A percentile compares a stretch with the other conserved stretches of the same genome.
phyloP scores from a whole-genome alignment of 2,329 filamentous ascomycete genomes.

The Aspergillus brunneoviolaceus region DNA sequence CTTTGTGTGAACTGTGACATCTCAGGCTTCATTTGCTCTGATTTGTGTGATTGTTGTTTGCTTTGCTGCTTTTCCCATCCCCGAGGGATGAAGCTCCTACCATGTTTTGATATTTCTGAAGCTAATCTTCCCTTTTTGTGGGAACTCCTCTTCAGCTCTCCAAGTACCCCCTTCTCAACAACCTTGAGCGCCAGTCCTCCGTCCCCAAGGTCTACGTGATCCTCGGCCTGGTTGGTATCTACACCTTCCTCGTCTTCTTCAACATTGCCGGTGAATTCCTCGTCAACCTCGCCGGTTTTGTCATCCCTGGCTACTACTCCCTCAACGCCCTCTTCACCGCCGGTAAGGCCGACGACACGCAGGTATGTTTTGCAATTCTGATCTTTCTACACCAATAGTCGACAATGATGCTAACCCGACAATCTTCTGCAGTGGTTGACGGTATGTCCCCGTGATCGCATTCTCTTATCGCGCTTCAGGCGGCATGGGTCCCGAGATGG shows the following conservation, averaged over 20 bases:
- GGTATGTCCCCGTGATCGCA: slow-evolving; percentile 39
- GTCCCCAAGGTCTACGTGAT: slow-evolving; percentile 68
- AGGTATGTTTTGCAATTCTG: slow-evolving; percentile 46
- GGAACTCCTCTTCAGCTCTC: slow-evolving; percentile 52
- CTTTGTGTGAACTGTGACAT: slow-evolving; percentile 1
- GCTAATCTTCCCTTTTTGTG: slow-evolving; percentile 13
- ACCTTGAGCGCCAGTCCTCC: slow-evolving; percentile 67
- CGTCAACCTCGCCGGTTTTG: slow-evolving; percentile 66
- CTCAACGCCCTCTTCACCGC: slow-evolving; percentile 62
- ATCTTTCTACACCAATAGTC: neutral
- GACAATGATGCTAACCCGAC: slow-evolving; percentile 12
- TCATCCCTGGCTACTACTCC: slow-evolving; percentile 66
- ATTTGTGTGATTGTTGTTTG: neutral
- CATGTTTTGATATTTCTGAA: slow-evolving; percentile 11
- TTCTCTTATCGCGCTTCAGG: slow-evolving; percentile 9
- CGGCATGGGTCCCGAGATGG: neutral
- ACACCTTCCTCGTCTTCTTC: slow-evolving; percentile 71
- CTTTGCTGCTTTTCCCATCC: neutral
- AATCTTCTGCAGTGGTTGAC: slow-evolving; percentile 57
- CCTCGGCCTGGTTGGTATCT: slow-evolving; percentile 63
- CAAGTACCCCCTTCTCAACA: slow-evolving; percentile 66
- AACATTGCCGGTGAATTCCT: slow-evolving; percentile 69
- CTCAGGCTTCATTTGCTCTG: neutral
- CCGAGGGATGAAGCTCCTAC: neutral
- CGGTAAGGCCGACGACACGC: slow-evolving; percentile 63